Base-by-base conservation (phyloP, 2,329 filamentous ascomycete species). In the Fusarium palustre region DNA sequence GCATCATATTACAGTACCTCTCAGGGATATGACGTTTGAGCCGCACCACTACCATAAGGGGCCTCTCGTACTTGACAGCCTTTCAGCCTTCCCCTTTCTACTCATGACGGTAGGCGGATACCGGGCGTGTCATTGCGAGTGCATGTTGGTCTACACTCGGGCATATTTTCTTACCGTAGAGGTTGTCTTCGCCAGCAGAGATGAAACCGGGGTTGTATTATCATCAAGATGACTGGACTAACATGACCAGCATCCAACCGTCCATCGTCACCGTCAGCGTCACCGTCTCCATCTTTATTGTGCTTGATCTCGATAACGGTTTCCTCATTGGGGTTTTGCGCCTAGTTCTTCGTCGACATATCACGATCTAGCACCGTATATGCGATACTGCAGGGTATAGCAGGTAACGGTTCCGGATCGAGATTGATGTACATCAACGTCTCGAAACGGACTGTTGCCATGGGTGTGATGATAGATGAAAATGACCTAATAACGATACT, bases 21-120 rank as follows among this genome's bases (percentile, higher is more conserved):
- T 5, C 30, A 28, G 22, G 41, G 57, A 56, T 63, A 73, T 74
- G 71, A 73, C 71, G 71, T 73, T 68, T 66, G 45, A 65, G 61
- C 59, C 52, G 61, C 45, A 66, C 66, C 66, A 69, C 49, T 50
- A 64, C 52, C 52, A 47, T 33, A 55, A 45, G 59, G 45, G 13
- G 7, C 12, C 25, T 43, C 54, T 28, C 41, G 18, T 55, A 36
- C 34, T 55, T 24, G 18, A 34, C 38, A 59, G 59, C 49, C 24
- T 56, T 68, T 59, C 41, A 56, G 39, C 52, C 47, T 65, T 33
- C 49, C 25, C 55, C 20, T 55, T 43, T 50, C 39, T 10, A 1
- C 13, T 22, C 43, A 65, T 73, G 66, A 73, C 62, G 66, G 43
- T n/a, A 33, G 36, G 55, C 28, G 28, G 33, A 25, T 33, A 36